Base-by-base conservation (phyloP, 345 rosid species). In the Combretum micranthum region DNA sequence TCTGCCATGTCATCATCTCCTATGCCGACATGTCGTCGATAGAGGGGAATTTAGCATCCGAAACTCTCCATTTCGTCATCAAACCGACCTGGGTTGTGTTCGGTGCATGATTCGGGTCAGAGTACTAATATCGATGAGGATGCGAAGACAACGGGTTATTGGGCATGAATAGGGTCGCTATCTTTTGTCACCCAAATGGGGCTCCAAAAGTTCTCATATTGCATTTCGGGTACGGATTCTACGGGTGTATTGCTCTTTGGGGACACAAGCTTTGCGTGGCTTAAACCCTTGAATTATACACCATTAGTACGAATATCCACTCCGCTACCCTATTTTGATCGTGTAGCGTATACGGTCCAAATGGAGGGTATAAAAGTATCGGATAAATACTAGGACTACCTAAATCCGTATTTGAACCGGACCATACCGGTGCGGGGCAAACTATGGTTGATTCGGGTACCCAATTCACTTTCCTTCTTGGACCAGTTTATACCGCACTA, bases 371-470 rank as follows among this genome's bases (percentile, higher is more conserved):
- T 91, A 62, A 83, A 80, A 69, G 96, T 91, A 11, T 72, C 77
- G 55, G 78, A 78, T 12, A 77, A 73, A 50, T 80, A 19, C 72
- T 91, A 1, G 70, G 80, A 3, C 59, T 91, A 20, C 85, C 92
- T 15, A 71, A 78, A 72, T 80, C 84, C 15, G 72, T 75, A 44
- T 76, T 91, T 9, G 75, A 62, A 20, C 98, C 96, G 55, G 98
- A 91, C 45, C 96, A 91, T 47, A 86, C 98, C 37, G 96, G 98
- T 19, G 96, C 95, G 5, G 96, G 96, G 60, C 98, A 91, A 57
- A 91, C 98, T 13, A 90, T 90, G 96, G 88, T 90, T 9, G 95
- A 90, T 60, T 90, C 93, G 44, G 96, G 98, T 26, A 83, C 98
- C 13, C 98, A 91, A 61, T 91, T 91, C 69, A 82, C 84, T 13